Evolutionary conservation across 768 basidiomycete genomes (phyloP), one percentile per base, ranked within the genome.

Genomic region (Suillus spraguei): DNA sequence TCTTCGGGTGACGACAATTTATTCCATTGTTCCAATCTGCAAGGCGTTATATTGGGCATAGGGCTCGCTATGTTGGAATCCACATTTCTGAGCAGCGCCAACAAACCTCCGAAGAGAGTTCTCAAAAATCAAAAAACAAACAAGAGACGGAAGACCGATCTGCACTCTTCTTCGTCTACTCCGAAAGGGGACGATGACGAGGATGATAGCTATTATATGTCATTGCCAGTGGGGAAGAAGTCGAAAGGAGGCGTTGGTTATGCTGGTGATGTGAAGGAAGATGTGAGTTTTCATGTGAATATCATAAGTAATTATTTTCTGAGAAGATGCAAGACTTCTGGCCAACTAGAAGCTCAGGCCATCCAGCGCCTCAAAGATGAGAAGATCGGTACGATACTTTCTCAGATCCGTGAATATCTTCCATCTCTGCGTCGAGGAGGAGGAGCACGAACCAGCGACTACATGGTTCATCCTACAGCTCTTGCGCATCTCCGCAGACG

Each of bases 1-100:
- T 72, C 80, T 41, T 73, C 79, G 10, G 75, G 78, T 35, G 84
- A 86, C 52, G 83, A 85, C 61, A 82, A 83, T 14, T 77, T 97
- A 63, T 93, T 96, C 71, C 95, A 97, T 76, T 97, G 95, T 75
- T 84, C 92, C 7, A 91, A 93, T 70, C 73, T 97, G 41, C 91
- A 97, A 77, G 96, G 95, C 44, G 86, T 93, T 16, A 88, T 97
- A 66, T 80, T 98, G 6, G 96, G 95, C n/a, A 83, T 97, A 44
- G 95, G 96, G 10, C 83, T 97, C 50, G 86, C 86, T 41, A 94
- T 94, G 87, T 82, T 97, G 49, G 94, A 97, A 74, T 81, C 86
- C 60, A 76, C 83, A 41, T 96, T 89, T 74, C 81, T 41, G 86
- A 89, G 46, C 85, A 87, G 64, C 73, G 74, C 14, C 78, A 77